phyloP scores from a whole-genome alignment of 2,329 filamentous ascomycete genomes.

The Exophiala mesophila region DNA sequence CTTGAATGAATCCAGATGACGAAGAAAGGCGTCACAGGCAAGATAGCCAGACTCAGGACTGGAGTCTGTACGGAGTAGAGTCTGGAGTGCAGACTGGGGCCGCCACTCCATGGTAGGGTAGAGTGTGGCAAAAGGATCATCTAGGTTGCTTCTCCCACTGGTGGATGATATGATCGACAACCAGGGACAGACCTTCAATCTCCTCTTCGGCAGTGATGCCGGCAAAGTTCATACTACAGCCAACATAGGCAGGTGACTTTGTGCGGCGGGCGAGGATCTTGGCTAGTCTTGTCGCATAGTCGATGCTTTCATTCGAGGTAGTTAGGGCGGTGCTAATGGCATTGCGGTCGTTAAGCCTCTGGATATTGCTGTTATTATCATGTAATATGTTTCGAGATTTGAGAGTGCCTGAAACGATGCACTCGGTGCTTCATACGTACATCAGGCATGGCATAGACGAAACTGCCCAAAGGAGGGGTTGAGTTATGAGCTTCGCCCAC shows the following conservation, averaged over 20 bases:
- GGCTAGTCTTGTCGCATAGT: constrained; percentile 81
- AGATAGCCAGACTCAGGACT: too few species aligned
- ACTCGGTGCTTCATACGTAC: constrained; percentile 57
- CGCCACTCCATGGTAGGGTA: too few species aligned
- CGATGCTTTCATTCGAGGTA: constrained; percentile 67
- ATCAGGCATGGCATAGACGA: constrained; percentile 90
- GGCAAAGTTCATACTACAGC: constrained; percentile 76
- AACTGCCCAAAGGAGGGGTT: constrained; percentile 67
- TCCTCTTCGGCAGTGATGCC: constrained; percentile 87
- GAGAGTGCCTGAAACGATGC: too few species aligned
- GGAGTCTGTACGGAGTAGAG: too few species aligned
- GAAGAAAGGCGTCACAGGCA: too few species aligned
- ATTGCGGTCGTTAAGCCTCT: constrained; percentile 39
- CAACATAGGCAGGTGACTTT: constrained; percentile 77
- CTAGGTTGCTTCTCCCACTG: constrained; percentile 6
- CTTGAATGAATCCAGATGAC: too few species aligned
- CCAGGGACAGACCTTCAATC: constrained; percentile 76
- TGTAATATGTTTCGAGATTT: too few species aligned
- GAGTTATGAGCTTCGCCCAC: constrained; percentile 37
- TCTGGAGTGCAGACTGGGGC: too few species aligned
- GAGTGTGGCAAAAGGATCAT: background rate
- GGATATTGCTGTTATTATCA: constrained; percentile 24
- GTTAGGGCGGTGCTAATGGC: constrained; percentile 72
- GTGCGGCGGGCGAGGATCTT: constrained; percentile 73
- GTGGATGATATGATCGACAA: constrained; percentile 64